phyloP scores from a whole-genome alignment of 1,284 basidiomycete species.

The Termitomyces sp. region DNA sequence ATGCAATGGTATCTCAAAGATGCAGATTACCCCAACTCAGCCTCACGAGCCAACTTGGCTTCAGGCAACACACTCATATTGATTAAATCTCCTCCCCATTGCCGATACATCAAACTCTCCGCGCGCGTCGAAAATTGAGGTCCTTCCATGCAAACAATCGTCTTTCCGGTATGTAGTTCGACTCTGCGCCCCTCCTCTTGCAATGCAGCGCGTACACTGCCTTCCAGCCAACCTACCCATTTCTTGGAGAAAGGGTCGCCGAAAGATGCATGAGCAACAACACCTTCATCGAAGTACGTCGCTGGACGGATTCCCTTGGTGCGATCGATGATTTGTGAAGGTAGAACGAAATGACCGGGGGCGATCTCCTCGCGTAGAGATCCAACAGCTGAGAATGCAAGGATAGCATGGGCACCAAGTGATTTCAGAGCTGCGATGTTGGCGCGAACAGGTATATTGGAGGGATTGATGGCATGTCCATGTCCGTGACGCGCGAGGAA shows the following conservation, averaged over 20 bases:
- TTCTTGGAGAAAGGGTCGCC: slow-evolving; percentile 82
- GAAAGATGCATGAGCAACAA: slow-evolving; percentile 93
- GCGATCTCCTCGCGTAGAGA: slow-evolving; percentile 92
- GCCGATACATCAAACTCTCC: slow-evolving; percentile 91
- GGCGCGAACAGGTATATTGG: slow-evolving; percentile 78
- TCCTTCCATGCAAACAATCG: slow-evolving; percentile 96
- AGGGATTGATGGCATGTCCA: slow-evolving; percentile 72
- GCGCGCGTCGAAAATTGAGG: slow-evolving; percentile 93
- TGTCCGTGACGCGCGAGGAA: slow-evolving; percentile 91
- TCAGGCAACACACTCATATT: slow-evolving; percentile 97
- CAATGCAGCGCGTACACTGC: slow-evolving; percentile 61
- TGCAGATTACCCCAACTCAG: slow-evolving; percentile 75
- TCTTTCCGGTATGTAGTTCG: slow-evolving; percentile 75
- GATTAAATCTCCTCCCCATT: slow-evolving; percentile 92
- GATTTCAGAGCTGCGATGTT: slow-evolving; percentile 96
- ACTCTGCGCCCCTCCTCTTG: slow-evolving; percentile 49
- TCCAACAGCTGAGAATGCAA: slow-evolving; percentile 96
- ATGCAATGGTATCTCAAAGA: slow-evolving; percentile 6
- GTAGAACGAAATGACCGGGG: slow-evolving; percentile 88
- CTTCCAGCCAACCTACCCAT: slow-evolving; percentile 68
- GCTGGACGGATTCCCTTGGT: slow-evolving; percentile 88
- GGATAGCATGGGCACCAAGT: slow-evolving; percentile 83
- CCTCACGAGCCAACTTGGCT: slow-evolving; percentile 93
- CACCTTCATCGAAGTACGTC: slow-evolving; percentile 78
- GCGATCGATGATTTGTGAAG: slow-evolving; percentile 93